Percentiles rank a stretch among this genome's conserved stretches.
Evolutionary conservation across 331 rosid species (phyloP).

Genomic region (Pyrus hybrid): DNA sequence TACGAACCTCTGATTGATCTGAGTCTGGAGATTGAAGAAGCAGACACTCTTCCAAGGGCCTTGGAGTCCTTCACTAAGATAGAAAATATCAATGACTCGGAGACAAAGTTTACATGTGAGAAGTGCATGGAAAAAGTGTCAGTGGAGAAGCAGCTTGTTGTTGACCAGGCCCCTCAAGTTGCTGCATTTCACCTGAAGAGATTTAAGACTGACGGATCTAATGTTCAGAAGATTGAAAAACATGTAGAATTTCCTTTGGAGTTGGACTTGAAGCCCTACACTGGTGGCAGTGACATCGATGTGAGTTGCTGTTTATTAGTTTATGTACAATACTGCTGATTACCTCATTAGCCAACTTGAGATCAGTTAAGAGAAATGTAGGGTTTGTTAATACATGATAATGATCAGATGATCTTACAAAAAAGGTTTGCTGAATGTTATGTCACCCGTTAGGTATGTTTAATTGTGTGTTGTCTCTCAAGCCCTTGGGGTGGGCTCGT

Average conservation of each 20-base stretch:
- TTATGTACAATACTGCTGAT: not conserved
- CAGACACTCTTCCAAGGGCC: slow-evolving; percentile 55
- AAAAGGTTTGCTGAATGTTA: not conserved
- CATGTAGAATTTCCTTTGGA: slow-evolving; percentile 70
- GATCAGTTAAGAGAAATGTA: not conserved
- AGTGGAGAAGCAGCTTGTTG: slow-evolving; percentile 64
- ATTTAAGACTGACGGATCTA: slow-evolving; percentile 58
- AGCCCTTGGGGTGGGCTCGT: not conserved
- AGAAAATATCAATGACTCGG: slow-evolving; percentile 57
- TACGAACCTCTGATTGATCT: slow-evolving; percentile 77
- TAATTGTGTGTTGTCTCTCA: not conserved
- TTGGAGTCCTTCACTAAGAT: slow-evolving; percentile 71
- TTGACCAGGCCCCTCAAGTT: slow-evolving; percentile 63
- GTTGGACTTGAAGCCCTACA: slow-evolving; percentile 69
- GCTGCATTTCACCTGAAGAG: slow-evolving; percentile 79
- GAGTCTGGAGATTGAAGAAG: slow-evolving; percentile 80
- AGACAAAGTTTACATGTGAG: slow-evolving; percentile 52
- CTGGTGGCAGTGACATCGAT: slow-evolving; percentile 17
- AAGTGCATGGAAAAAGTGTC: slow-evolving; percentile 63
- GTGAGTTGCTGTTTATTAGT: slow-evolving; percentile 37
- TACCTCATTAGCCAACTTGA: not conserved
- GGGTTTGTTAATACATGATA: not conserved
- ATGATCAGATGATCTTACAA: not conserved
- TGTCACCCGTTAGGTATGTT: not conserved
- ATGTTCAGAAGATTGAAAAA: slow-evolving; percentile 69